Conservation (phyloP, 2,329 filamentous ascomycete genomes). For the Exophiala sideris region DNA sequence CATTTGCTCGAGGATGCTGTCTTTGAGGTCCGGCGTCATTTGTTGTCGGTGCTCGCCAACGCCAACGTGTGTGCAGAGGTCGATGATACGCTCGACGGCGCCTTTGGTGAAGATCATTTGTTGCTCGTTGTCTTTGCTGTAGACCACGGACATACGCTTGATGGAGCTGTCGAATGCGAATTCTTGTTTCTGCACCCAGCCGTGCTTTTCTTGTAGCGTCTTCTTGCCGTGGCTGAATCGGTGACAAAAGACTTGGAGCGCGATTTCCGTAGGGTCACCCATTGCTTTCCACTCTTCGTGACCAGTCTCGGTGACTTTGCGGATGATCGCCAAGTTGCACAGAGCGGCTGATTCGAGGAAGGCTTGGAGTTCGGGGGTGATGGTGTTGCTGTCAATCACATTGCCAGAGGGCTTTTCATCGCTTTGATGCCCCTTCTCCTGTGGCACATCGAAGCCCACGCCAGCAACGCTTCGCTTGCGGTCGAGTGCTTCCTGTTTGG, state of each 20-base stretch:
- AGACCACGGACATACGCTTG: constrained; percentile 66
- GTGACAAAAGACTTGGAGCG: constrained; percentile 63
- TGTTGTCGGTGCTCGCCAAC: constrained; percentile 39
- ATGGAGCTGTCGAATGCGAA: constrained; percentile 64
- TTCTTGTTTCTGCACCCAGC: constrained; percentile 56
- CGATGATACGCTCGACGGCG: constrained; percentile 59
- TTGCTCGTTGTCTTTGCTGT: constrained; percentile 36
- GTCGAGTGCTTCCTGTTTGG: constrained; percentile 49
- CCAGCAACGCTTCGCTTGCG: constrained; percentile 58
- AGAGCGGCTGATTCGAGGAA: constrained; percentile 56
- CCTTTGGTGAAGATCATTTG: constrained; percentile 58
- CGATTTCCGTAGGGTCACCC: constrained; percentile 66
- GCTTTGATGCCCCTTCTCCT: constrained; percentile 40
- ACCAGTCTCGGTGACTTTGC: constrained; percentile 39
- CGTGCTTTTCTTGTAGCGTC: constrained; percentile 37
- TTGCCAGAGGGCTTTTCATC: constrained; percentile 30
- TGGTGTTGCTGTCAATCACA: constrained; percentile 22
- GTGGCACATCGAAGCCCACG: constrained; percentile 62
- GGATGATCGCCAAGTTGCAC: constrained; percentile 53
- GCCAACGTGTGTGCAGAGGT: constrained; percentile 51
- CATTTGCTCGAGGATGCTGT: constrained; percentile 54
- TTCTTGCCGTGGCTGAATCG: constrained; percentile 54
- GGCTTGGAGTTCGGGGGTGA: constrained; percentile 46
- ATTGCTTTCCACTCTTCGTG: constrained; percentile 52
- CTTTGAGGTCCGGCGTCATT: constrained; percentile 41